Percentiles rank a stretch among this genome's conserved stretches.
Conservation (phyloP, 2,329 filamentous ascomycete species). For the Hawksworthiomyces lignivorus region DNA sequence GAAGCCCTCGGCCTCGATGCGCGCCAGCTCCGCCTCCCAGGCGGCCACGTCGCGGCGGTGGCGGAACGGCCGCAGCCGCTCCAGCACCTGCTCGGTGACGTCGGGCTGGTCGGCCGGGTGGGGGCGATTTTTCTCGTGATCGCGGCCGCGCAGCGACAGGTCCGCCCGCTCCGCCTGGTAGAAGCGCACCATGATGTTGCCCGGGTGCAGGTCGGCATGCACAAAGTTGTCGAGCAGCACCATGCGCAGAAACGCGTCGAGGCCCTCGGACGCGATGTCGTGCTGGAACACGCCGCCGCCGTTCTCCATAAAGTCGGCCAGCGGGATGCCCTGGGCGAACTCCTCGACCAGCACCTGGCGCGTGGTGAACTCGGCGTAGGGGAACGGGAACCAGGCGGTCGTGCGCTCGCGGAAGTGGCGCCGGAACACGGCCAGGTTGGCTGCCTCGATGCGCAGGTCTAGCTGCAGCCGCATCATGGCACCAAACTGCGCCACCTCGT, state of each 20-base stretch:
- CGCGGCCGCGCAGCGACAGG: constrained; percentile 29
- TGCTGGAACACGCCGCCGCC: constrained; percentile 89
- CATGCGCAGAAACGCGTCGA: constrained; percentile 96
- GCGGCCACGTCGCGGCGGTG: constrained; percentile 52
- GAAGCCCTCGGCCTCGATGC: constrained; percentile 81
- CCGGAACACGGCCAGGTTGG: constrained; percentile 82
- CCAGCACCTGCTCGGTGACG: constrained; percentile 80
- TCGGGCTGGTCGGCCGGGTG: constrained; percentile 40
- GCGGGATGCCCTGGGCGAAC: constrained; percentile 87
- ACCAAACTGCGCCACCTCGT: constrained; percentile 88
- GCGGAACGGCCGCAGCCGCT: constrained; percentile 67
- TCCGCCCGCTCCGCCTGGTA: constrained; percentile 73
- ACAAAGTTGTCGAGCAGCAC: constrained; percentile 95
- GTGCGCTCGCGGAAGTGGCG: constrained; percentile 82
- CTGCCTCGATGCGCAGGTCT: constrained; percentile 87
- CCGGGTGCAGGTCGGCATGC: constrained; percentile 91
- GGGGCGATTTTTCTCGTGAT: background rate
- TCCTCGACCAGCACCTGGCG: constrained; percentile 90
- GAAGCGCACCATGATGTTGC: constrained; percentile 99
- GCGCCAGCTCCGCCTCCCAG: constrained; percentile 67
- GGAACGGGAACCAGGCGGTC: constrained; percentile 95
- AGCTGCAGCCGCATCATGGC: constrained; percentile 99
- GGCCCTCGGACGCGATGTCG: constrained; percentile 88
- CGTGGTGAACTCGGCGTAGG: constrained; percentile 87
- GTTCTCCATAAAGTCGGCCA: constrained; percentile 83